phyloP scores from a whole-genome alignment of 169 alveolate species.

The Eimeria sp. region DNA sequence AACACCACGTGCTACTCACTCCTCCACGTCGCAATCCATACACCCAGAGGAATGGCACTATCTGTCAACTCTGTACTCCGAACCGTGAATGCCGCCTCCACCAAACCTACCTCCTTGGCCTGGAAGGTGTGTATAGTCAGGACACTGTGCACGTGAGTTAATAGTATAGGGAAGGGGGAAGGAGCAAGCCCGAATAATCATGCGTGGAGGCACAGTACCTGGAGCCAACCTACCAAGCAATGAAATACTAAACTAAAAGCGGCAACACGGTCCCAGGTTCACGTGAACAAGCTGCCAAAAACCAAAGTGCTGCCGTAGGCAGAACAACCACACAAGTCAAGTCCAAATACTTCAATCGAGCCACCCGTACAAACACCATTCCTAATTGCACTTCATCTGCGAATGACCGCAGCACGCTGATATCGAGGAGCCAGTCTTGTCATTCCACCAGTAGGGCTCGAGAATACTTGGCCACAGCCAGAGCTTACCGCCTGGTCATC shows the following conservation, averaged over 20 bases:
- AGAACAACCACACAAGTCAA: not conserved
- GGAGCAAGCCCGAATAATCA: not conserved
- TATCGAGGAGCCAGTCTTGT: not conserved
- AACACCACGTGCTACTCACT: too few relatives aligned
- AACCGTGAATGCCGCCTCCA: not conserved
- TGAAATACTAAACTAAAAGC: not conserved
- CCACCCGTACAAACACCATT: not conserved
- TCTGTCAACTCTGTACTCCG: not conserved
- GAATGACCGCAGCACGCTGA: not conserved
- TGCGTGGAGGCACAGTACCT: not conserved
- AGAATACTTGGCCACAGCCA: not conserved
- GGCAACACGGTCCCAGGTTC: too few relatives aligned
- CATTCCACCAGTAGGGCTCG: not conserved
- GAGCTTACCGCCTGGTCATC: not conserved
- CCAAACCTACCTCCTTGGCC: slow-evolving; percentile 18
- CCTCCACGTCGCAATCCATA: not conserved
- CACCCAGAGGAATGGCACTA: not conserved
- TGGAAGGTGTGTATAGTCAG: not conserved
- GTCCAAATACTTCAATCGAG: not conserved
- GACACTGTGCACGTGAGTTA: not conserved
- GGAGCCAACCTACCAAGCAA: not conserved
- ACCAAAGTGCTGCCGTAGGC: not conserved
- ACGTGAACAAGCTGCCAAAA: not conserved
- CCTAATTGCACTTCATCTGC: not conserved
- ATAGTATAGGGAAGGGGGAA: not conserved